These are phyloP conservation scores for Cudoniella acicularis DNA, from an alignment of 495 filamentous ascomycete genomes.

Conservation along the genomic window DNA sequence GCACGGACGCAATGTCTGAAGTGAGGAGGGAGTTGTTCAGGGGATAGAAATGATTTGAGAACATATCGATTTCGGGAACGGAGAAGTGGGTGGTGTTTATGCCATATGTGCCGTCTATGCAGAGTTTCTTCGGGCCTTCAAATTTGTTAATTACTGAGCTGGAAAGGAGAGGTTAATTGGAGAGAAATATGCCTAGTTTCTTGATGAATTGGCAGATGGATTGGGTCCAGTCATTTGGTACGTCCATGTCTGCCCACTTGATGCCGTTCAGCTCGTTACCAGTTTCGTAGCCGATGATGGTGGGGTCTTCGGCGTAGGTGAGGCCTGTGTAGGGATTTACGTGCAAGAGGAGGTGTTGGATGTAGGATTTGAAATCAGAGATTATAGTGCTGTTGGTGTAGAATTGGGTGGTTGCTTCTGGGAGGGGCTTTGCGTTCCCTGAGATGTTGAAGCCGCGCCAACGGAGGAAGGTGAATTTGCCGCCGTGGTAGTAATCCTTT, in stretches of 20 bases:
- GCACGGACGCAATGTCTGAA: slow-evolving; percentile 38
- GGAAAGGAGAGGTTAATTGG: slow-evolving; percentile 26
- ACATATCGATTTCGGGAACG: slow-evolving; percentile 47
- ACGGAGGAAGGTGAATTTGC: slow-evolving; percentile 54
- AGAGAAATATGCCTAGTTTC: slow-evolving; percentile 27
- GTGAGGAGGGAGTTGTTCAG: slow-evolving; percentile 39
- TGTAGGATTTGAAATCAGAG: slow-evolving; percentile 48
- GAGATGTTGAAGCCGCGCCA: slow-evolving; percentile 48
- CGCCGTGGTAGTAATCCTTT: slow-evolving; percentile 54
- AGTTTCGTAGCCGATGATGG: slow-evolving; percentile 53
- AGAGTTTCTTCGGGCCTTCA: slow-evolving; percentile 40
- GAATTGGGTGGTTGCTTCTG: slow-evolving; percentile 45
- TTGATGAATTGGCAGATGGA: slow-evolving; percentile 48
- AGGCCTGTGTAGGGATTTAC: slow-evolving; percentile 51
- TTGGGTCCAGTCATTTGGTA: slow-evolving; percentile 43
- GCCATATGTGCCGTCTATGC: slow-evolving; percentile 52
- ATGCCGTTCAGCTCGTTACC: slow-evolving; percentile 52
- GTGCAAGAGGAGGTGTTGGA: slow-evolving; percentile 45
- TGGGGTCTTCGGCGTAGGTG: slow-evolving; percentile 52
- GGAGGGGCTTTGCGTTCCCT: slow-evolving; percentile 29
- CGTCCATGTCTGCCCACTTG: slow-evolving; percentile 45
- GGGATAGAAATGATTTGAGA: slow-evolving; percentile 51
- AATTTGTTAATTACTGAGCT: slow-evolving; percentile 43
- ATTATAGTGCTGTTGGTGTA: slow-evolving; percentile 48
- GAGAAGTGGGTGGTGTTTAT: slow-evolving; percentile 46